A percentile compares a stretch with the other conserved stretches of the same genome.
Evolutionary conservation across 352 stramenopile species (phyloP).

Genomic region (Pythium brassicae): DNA sequence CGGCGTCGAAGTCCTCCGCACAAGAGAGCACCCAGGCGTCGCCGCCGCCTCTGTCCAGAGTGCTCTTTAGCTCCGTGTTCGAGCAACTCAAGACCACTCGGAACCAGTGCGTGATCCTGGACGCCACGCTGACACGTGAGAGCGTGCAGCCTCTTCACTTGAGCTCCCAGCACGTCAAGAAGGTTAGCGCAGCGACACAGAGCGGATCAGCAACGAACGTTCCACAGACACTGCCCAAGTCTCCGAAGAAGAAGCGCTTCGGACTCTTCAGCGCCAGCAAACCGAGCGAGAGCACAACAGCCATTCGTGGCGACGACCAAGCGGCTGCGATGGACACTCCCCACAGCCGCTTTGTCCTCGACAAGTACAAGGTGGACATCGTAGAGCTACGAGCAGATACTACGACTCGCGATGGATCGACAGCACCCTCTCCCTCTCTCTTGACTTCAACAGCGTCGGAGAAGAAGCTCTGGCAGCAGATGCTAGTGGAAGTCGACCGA

Average conservation of each 20-base stretch:
- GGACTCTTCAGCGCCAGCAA: constrained; percentile 19
- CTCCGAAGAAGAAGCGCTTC: constrained; percentile 12
- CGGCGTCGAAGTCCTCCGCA: too few species aligned
- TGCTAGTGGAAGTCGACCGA: constrained; percentile 19
- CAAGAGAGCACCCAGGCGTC: too few species aligned
- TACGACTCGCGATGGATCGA: background rate
- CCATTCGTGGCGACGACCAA: background rate
- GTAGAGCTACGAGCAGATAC: too few species aligned
- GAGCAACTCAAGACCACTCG: constrained; percentile 5
- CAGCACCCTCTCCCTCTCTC: too few species aligned
- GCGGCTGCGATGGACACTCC: too few species aligned
- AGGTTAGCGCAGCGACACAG: background rate
- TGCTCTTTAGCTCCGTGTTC: constrained; percentile 4
- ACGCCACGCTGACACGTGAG: background rate
- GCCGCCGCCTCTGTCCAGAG: background rate
- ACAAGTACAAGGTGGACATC: background rate
- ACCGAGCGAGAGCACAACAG: background rate
- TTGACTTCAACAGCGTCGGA: too few species aligned
- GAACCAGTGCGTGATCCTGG: background rate
- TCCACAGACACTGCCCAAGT: background rate
- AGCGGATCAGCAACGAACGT: too few species aligned
- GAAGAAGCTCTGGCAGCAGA: constrained; percentile 30
- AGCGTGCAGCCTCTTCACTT: background rate
- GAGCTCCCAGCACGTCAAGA: background rate
- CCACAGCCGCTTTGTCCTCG: background rate